Percentiles rank a stretch among this genome's conserved stretches.
Evolutionary conservation across 768 basidiomycete species (phyloP).

Genomic region (Suillus subalutaceus): DNA sequence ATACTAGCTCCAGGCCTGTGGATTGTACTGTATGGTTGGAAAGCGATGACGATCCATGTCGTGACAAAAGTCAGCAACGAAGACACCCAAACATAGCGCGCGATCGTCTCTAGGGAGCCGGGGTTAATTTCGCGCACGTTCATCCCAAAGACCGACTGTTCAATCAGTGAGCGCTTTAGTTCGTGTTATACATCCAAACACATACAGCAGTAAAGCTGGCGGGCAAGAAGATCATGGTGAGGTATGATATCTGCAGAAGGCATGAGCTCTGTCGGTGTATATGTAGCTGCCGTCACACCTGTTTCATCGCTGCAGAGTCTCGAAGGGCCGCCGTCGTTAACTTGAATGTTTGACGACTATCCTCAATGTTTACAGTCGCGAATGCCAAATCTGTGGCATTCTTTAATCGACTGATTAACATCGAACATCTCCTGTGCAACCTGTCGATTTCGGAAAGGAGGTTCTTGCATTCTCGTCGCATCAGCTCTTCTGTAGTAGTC

Average conservation of each 20-base stretch:
- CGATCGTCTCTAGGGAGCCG: slow-evolving; percentile 30
- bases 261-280: background rate
- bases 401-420: slow-evolving; percentile 31
- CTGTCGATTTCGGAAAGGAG: slow-evolving; percentile 49
- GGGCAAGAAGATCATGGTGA: slow-evolving; percentile 66
- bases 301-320: slow-evolving; percentile 45
- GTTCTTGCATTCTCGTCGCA: slow-evolving; percentile 24
- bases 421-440: slow-evolving; percentile 29
- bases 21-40: slow-evolving; percentile 39
- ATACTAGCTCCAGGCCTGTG: slow-evolving; percentile 15
- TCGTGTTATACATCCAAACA: background rate
- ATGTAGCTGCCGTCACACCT: slow-evolving; percentile 17
- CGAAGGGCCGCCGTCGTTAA: slow-evolving; percentile 44
- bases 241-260: slow-evolving; percentile 48
- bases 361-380: slow-evolving; percentile 60
- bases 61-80: slow-evolving; percentile 49
- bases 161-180: slow-evolving; percentile 14
- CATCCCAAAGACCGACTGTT: slow-evolving; percentile 36
- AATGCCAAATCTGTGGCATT: slow-evolving; percentile 48
- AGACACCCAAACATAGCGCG: slow-evolving; percentile 42
- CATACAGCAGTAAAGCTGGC: slow-evolving; percentile 45
- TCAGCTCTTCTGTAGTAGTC: slow-evolving; percentile 6
- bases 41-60: slow-evolving; percentile 54
- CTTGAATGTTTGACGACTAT: slow-evolving; percentile 51
- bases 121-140: slow-evolving; percentile 32